Conservation (phyloP, 2,329 filamentous ascomycete species). For the Alternaria atra region DNA sequence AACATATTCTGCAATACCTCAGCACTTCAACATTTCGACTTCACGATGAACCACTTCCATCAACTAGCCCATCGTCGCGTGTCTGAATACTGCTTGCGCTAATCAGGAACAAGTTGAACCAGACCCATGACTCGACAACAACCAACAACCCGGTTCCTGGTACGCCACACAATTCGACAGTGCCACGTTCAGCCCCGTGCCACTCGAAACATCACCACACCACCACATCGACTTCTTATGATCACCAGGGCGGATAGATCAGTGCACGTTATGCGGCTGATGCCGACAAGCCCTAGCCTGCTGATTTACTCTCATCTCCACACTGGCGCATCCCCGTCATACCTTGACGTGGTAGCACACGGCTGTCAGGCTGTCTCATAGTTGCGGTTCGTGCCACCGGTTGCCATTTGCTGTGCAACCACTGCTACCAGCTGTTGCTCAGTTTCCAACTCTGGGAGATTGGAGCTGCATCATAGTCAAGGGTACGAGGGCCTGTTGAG, state of each 20-base stretch:
- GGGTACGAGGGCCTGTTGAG: conserved; percentile 8
- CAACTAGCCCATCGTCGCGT: not conserved
- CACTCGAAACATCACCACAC: conserved; percentile 8
- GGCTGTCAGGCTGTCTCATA: not conserved
- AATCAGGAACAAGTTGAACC: not conserved
- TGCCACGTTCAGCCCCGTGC: conserved; percentile 10
- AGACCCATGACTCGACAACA: not conserved
- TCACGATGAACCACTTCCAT: not conserved
- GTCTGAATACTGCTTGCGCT: not conserved
- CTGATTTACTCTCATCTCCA: conserved; percentile 1
- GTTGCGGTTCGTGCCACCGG: not conserved
- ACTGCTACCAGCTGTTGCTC: not conserved
- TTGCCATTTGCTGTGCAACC: not conserved
- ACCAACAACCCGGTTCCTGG: not conserved
- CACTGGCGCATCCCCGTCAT: conserved; percentile 4
- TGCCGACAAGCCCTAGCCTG: not conserved
- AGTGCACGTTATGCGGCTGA: conserved; percentile 6
- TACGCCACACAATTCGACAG: not conserved
- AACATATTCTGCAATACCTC: not conserved
- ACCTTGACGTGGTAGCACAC: not conserved
- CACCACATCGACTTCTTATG: conserved; percentile 1
- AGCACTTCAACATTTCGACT: not conserved
- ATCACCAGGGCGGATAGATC: conserved; percentile 1
- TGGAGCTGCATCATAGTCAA: not conserved
- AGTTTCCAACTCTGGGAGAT: not conserved